Percentiles rank a stretch among this genome's conserved stretches.
phyloP scores from a whole-genome alignment of 208 protist species.

The Naegleria gruberi region DNA sequence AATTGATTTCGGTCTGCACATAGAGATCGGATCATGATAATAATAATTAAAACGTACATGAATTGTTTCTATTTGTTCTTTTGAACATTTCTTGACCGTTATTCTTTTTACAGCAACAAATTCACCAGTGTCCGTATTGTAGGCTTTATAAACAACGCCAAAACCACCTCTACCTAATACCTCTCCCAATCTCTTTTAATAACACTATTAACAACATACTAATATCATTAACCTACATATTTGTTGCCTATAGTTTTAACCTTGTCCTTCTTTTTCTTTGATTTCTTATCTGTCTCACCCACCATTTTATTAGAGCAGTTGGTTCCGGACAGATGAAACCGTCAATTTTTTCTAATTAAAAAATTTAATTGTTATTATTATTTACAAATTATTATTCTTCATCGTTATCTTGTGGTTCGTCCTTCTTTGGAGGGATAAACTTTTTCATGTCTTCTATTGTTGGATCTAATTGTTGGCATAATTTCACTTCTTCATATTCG shows the following conservation, averaged over 20 bases:
- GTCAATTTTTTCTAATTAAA: too few relatives aligned
- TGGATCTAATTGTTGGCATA: background rate
- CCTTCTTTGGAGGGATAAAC: background rate
- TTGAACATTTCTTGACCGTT: slow-evolving; percentile 31
- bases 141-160: slow-evolving; percentile 51
- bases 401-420: too few relatives aligned
- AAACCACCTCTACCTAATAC: slow-evolving; percentile 44
- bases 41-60: slow-evolving; percentile 8
- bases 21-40: background rate
- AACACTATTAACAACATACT: background rate
- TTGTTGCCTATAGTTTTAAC: background rate
- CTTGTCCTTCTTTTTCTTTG: background rate
- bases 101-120: slow-evolving; percentile 62
- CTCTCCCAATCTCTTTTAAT: slow-evolving; percentile 17
- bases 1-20: slow-evolving; percentile 47
- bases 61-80: slow-evolving; percentile 38
- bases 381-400: too few relatives aligned
- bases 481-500: background rate
- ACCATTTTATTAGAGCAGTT: too few relatives aligned
- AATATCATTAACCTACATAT: background rate
- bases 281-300: too few relatives aligned
- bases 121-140: slow-evolving; percentile 48
- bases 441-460: background rate
- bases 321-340: too few relatives aligned
- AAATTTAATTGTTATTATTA: too few relatives aligned